Conservation (phyloP, 352 stramenopile genomes). For the Bremia lactucae region DNA sequence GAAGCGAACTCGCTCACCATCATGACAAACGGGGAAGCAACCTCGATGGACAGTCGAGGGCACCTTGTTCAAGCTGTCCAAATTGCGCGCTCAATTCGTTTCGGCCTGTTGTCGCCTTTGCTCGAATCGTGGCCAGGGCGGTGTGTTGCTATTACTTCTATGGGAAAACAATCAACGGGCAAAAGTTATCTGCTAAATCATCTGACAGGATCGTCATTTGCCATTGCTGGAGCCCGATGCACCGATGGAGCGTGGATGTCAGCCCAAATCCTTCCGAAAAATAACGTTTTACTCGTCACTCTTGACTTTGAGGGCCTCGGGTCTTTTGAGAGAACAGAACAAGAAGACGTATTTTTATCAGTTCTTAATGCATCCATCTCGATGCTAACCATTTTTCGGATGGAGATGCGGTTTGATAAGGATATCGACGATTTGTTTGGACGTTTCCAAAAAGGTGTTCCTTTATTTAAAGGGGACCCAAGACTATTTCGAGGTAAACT, state of each 20-base stretch:
- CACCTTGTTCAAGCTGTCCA: slow-evolving; percentile 24
- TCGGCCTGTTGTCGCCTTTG: slow-evolving; percentile 26
- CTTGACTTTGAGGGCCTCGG: slow-evolving; percentile 72
- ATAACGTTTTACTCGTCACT: slow-evolving; percentile 52
- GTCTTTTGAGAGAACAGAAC: slow-evolving; percentile 59
- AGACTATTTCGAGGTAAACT: slow-evolving; percentile 52
- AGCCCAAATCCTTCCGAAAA: slow-evolving; percentile 18
- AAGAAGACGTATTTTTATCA: slow-evolving; percentile 69
- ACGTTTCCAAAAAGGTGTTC: slow-evolving; percentile 54
- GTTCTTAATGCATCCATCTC: slow-evolving; percentile 61
- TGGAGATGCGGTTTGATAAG: slow-evolving; percentile 73
- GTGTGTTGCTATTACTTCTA: slow-evolving; percentile 30
- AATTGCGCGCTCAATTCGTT: slow-evolving; percentile 40
- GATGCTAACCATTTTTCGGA: slow-evolving; percentile 66
- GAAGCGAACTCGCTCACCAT: slow-evolving; percentile 47
- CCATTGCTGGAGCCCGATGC: slow-evolving; percentile 35
- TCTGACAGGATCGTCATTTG: slow-evolving; percentile 59
- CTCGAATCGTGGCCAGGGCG: slow-evolving; percentile 29
- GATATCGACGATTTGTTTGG: slow-evolving; percentile 60
- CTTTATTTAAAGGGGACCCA: slow-evolving; percentile 50
- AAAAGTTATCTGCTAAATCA: slow-evolving; percentile 80
- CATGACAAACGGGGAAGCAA: slow-evolving; percentile 35
- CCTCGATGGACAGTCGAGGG: slow-evolving; percentile 6
- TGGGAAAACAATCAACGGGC: slow-evolving; percentile 66
- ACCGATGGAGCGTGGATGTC: slow-evolving; percentile 37